Percentiles rank a stretch among this genome's conserved stretches.
These are phyloP conservation scores for Vanderwaltozyma yarrowii DNA, from an alignment of 805 yeast species.

Conservation along the genomic window DNA sequence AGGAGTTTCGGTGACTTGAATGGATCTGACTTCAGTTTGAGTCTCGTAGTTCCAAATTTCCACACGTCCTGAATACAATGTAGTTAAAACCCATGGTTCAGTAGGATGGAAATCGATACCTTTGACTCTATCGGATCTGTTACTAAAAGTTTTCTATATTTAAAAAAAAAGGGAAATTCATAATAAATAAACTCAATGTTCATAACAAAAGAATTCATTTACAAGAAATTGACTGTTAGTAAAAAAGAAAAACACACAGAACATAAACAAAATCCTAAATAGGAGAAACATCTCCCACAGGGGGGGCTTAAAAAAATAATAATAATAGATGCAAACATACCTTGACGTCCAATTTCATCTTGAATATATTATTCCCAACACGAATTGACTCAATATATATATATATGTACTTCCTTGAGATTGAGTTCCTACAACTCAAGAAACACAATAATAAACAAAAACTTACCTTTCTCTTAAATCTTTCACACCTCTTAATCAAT, in stretches of 20 bases:
- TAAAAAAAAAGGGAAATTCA: neutral
- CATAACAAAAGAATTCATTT: constrained; percentile 28
- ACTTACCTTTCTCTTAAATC: no score
- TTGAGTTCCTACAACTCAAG: no score
- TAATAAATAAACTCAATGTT: constrained; percentile 23
- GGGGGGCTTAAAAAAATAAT: no score
- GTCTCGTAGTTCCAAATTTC: constrained; percentile 96
- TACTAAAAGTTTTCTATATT: constrained; percentile 60
- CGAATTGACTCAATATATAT: no score
- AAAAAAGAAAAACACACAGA: neutral
- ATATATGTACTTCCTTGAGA: no score
- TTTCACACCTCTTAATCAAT: no score
- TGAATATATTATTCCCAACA: neutral
- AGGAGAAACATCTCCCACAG: no score
- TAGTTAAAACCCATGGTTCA: constrained; percentile 92
- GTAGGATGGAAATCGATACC: constrained; percentile 97
- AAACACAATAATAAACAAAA: no score
- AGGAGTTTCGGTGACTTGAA: constrained; percentile 93
- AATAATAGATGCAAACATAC: no score
- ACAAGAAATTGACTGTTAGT: no score
- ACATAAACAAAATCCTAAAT: neutral
- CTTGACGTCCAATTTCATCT: constrained; percentile 24
- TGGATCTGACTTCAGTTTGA: constrained; percentile 63
- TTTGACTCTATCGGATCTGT: constrained; percentile 93
- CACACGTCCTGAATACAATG: constrained; percentile 72